Evolutionary conservation across 768 basidiomycete genomes (phyloP), one percentile per base, ranked within the genome.

Genomic region (Cyathus striatus): DNA sequence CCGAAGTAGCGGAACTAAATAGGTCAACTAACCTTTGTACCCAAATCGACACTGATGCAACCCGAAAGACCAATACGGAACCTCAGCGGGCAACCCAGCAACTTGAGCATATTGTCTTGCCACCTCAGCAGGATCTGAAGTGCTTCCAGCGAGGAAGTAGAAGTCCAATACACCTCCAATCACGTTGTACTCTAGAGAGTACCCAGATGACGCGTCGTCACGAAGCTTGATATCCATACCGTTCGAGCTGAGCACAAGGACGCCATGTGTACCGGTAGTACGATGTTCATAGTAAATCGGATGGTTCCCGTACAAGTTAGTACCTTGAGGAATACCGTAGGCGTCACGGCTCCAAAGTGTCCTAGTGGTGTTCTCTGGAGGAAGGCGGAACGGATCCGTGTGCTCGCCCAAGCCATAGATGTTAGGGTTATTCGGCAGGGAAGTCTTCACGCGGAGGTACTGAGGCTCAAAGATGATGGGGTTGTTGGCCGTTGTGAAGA

Each of bases 161-260:
- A 89, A 81, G 57, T 89, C 86, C 23, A 89, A 58, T 1, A 87
- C 73, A 6, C 86, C 86, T 3, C 87, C 88, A 50, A 91, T 83
- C 23, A 77, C 74, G 47, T 86, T 81, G 58, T 89, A 91, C 63
- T 90, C 83, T 44, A 86, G 59, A 3, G 75, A 59, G 6, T 69
- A 66, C n/a, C 54, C 61, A 3, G 49, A 58, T 23, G 55, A 49
- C 10, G 59, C 62, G 16, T 62, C 60, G 36, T 70, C 63, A 21
- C 70, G 72, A 44, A 86, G 63, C 54, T 86, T 86, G 65, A 89
- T 67, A 48, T 89, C 86, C 82, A 88, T 86, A 0, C 86, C 86
- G 49, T 84, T 78, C 7, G 83, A 78, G 55, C 78, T 85, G 41
- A 83, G 69, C 0, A 87, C 56, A 55, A 85, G 76, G 23, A 87